These are phyloP conservation scores for Schizosaccharomyces octosporus DNA, from an alignment of 805 yeast species.

Conservation along the genomic window DNA sequence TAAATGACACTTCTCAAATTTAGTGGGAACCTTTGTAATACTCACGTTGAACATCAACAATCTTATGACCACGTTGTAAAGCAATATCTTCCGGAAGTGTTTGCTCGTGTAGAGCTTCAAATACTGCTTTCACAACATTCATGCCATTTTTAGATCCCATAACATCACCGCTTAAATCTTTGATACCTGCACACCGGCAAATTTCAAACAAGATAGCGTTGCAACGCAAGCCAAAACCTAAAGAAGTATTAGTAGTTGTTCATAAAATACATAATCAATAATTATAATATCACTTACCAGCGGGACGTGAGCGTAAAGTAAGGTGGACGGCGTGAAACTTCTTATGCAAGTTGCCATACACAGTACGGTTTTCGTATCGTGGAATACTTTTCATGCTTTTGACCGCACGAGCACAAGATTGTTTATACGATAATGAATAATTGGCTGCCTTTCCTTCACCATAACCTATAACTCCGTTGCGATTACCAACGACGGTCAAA, in stretches of 20 bases:
- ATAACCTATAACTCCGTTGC: conserved; percentile 76
- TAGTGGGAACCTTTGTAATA: conserved; percentile 26
- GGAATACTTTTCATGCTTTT: conserved; percentile 62
- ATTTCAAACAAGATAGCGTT: conserved; percentile 75
- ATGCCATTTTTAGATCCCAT: conserved; percentile 80
- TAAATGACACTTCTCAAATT: not conserved
- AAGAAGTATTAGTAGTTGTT: not conserved
- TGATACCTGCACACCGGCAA: conserved; percentile 81
- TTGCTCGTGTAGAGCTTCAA: conserved; percentile 66
- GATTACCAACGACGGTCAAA: conserved; percentile 74
- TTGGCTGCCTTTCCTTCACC: conserved; percentile 86
- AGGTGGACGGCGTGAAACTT: conserved; percentile 73
- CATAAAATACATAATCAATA: not conserved
- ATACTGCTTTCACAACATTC: conserved; percentile 76
- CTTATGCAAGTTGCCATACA: conserved; percentile 57
- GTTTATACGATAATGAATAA: conserved; percentile 44
- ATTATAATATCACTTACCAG: conserved; percentile 27
- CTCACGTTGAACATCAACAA: conserved; percentile 74
- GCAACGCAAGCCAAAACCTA: conserved; percentile 47
- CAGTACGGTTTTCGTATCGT: conserved; percentile 75
- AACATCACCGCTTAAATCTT: conserved; percentile 75
- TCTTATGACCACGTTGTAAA: conserved; percentile 75
- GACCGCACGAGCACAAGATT: conserved; percentile 86
- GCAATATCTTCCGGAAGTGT: conserved; percentile 71
- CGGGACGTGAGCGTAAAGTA: conserved; percentile 62